Evolutionary conservation across 2,329 filamentous ascomycete genomes (phyloP).

Genomic region (Diaporthe batatas): DNA sequence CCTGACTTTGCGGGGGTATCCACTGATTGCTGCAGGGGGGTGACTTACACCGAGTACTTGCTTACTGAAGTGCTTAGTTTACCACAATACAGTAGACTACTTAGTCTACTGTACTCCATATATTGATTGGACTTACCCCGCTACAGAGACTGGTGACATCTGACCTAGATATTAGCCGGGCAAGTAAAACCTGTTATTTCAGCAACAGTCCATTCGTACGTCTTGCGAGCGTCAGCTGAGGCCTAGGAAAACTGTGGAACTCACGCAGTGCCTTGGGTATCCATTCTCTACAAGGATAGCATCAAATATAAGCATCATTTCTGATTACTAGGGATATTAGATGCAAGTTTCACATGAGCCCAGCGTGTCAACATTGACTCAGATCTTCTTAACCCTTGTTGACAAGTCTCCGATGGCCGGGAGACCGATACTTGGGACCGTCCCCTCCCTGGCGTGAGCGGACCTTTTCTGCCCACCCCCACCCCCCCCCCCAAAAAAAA

Average conservation of each 20-base stretch:
- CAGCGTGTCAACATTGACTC: neutral
- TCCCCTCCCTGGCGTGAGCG: constrained; percentile 10
- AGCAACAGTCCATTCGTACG: no score
- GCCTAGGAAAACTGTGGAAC: neutral
- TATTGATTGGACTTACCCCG: no score
- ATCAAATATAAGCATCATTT: no score
- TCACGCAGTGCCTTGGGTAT: neutral
- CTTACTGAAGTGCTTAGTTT: no score
- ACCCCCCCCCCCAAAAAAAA: no score
- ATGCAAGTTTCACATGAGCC: neutral
- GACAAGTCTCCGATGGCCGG: neutral
- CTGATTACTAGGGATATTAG: neutral
- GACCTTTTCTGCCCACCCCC: constrained; percentile 15
- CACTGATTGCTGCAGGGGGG: constrained; percentile 23
- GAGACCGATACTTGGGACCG: neutral
- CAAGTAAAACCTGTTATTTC: neutral
- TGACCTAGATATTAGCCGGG: constrained; percentile 2
- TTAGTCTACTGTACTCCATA: no score
- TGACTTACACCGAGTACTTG: neutral
- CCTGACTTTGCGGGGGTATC: constrained; percentile 5
- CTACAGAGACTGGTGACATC: neutral
- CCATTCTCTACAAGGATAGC: neutral
- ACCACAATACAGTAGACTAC: no score
- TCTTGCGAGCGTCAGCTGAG: neutral
- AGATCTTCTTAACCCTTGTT: no score